Conservation (phyloP, 2,329 filamentous ascomycete species). For the Aspergillus costaricaensis region DNA sequence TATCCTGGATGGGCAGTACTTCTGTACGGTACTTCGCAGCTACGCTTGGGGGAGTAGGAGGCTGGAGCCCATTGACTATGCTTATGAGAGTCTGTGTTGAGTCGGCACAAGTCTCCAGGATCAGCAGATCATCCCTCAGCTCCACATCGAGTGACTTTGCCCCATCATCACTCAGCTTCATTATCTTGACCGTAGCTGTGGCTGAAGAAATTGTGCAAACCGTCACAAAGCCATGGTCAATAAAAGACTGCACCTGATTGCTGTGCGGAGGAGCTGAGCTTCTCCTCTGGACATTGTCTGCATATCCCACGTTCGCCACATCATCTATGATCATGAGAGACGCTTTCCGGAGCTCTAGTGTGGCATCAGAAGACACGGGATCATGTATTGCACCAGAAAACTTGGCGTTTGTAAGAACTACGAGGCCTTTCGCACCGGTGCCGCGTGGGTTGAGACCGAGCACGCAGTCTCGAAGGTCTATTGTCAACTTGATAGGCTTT, state of each 20-base stretch:
- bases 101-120: slow-evolving; percentile 94
- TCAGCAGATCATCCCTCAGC: slow-evolving; percentile 79
- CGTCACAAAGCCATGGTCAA: slow-evolving; percentile 74
- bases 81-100: slow-evolving; percentile 90
- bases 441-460: slow-evolving; percentile 81
- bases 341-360: slow-evolving; percentile 73
- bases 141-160: slow-evolving; percentile 75
- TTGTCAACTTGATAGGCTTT: slow-evolving; percentile 55
- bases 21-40: slow-evolving; percentile 85
- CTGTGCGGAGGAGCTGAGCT: slow-evolving; percentile 33
- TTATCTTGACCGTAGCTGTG: slow-evolving; percentile 65
- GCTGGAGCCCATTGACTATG: slow-evolving; percentile 75
- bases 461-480: slow-evolving; percentile 79
- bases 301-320: slow-evolving; percentile 50
- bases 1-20: slow-evolving; percentile 80
- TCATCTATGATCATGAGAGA: slow-evolving; percentile 84
- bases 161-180: slow-evolving; percentile 56
- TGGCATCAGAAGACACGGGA: slow-evolving; percentile 63
- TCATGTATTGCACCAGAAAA: slow-evolving; percentile 68
- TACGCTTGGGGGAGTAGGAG: slow-evolving; percentile 79
- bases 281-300: slow-evolving; percentile 35
- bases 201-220: slow-evolving; percentile 86
- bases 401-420: slow-evolving; percentile 77
- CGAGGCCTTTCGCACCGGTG: slow-evolving; percentile 70
- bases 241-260: slow-evolving; percentile 52